Conservation (phyloP, 2,329 filamentous ascomycete genomes). For the Fusarium sp. region DNA sequence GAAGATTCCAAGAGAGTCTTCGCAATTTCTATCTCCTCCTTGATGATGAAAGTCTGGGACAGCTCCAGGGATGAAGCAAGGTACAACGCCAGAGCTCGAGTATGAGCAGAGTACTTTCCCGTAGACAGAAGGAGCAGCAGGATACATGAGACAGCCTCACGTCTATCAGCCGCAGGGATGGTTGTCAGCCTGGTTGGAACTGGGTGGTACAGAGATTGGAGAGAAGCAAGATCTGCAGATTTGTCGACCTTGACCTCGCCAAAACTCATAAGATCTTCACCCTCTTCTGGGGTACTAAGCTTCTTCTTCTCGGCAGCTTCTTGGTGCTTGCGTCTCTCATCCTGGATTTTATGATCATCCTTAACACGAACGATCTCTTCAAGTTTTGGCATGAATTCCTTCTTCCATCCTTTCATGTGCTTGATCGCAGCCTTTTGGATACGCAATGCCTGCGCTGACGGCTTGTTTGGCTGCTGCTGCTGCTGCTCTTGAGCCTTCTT, state of each 20-base stretch:
- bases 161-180: conserved; percentile 67
- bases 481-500: conserved; percentile 26
- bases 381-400: conserved; percentile 74
- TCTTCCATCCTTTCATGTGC: conserved; percentile 82
- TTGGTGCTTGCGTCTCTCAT: conserved; percentile 59
- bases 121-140: conserved; percentile 77
- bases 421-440: conserved; percentile 67
- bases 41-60: conserved; percentile 69
- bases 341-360: conserved; percentile 60
- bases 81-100: conserved; percentile 74
- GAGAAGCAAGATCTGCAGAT: conserved; percentile 54
- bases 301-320: conserved; percentile 55
- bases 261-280: conserved; percentile 56
- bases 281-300: conserved; percentile 50
- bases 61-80: conserved; percentile 75
- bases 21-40: conserved; percentile 80
- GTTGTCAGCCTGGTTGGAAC: conserved; percentile 65
- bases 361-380: conserved; percentile 71
- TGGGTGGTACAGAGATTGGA: conserved; percentile 65
- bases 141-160: conserved; percentile 74
- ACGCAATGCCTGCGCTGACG: conserved; percentile 44
- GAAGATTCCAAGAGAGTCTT: conserved; percentile 76
- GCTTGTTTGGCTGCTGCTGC: conserved; percentile 22
- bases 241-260: conserved; percentile 50
- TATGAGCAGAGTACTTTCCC: conserved; percentile 80